phyloP scores from a whole-genome alignment of 2,329 filamentous ascomycete species.

The Pestalotiopsis fici region DNA sequence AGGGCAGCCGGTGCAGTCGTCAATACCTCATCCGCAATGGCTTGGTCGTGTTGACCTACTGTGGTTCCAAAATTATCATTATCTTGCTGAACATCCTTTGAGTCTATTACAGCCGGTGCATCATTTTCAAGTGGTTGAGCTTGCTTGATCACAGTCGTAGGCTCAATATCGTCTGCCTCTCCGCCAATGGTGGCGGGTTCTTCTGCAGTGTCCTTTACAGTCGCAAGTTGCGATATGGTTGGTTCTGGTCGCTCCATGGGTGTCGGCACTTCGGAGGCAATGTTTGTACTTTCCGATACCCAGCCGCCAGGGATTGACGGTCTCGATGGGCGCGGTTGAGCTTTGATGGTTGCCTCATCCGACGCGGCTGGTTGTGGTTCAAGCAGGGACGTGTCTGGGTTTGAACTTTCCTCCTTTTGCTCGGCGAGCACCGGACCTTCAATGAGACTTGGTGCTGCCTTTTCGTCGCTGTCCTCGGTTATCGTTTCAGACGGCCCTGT shows the following conservation, averaged over 20 bases:
- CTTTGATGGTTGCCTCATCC: neutral
- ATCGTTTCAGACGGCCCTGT: neutral
- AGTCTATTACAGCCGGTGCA: constrained; percentile 8
- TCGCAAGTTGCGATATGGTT: constrained; percentile 12
- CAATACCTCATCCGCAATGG: constrained; percentile 20
- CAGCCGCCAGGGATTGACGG: constrained; percentile 29
- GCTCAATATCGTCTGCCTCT: constrained; percentile 19
- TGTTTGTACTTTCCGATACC: constrained; percentile 27
- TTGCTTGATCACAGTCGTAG: constrained; percentile 19
- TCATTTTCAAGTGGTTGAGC: constrained; percentile 17
- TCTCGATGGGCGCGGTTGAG: constrained; percentile 9
- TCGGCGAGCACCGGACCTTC: constrained; percentile 20
- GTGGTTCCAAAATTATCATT: constrained; percentile 14
- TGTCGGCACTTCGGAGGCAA: constrained; percentile 19
- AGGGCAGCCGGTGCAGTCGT: constrained; percentile 17
- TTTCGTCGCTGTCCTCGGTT: neutral
- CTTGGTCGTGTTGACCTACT: constrained; percentile 21
- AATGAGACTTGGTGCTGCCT: constrained; percentile 14
- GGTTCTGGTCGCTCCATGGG: constrained; percentile 20
- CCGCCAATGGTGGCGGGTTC: constrained; percentile 16
- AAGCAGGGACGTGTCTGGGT: neutral
- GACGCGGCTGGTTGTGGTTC: neutral
- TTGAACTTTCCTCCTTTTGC: neutral
- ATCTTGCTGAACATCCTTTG: constrained; percentile 7
- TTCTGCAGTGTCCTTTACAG: constrained; percentile 12